Conservation (phyloP, 2,329 filamentous ascomycete genomes). For the Penicillium olsonii region DNA sequence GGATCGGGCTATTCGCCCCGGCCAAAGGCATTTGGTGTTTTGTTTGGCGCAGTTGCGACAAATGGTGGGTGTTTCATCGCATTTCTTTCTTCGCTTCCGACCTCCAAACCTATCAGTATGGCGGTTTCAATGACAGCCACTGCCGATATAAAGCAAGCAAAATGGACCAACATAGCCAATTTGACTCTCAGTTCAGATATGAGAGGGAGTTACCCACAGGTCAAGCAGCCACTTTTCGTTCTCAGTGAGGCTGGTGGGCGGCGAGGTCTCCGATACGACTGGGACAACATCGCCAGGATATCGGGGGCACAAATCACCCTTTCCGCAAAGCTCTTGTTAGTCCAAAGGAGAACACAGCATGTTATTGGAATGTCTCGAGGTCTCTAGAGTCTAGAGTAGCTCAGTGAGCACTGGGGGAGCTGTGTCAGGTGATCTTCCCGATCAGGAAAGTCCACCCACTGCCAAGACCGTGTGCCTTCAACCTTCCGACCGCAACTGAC, state of each 20-base stretch:
- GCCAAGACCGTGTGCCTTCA: too few relatives aligned
- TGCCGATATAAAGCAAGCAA: not conserved
- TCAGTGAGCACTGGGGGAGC: not conserved
- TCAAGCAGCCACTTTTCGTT: slow-evolving; percentile 31
- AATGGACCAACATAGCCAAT: not conserved
- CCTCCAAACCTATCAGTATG: slow-evolving; percentile 12
- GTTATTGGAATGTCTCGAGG: too few relatives aligned
- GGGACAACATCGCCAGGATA: too few relatives aligned
- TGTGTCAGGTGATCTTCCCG: not conserved
- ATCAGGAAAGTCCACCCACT: not conserved
- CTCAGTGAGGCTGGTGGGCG: slow-evolving; percentile 27
- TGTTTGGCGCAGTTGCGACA: slow-evolving; percentile 23
- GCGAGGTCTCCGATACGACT: slow-evolving; percentile 22
- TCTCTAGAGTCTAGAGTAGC: too few relatives aligned
- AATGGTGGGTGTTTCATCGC: slow-evolving; percentile 19
- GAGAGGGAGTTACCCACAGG: slow-evolving; percentile 22
- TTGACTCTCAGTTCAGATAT: not conserved
- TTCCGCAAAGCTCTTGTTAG: too few relatives aligned
- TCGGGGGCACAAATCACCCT: too few relatives aligned
- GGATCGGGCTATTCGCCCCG: not conserved
- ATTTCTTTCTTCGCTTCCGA: slow-evolving; percentile 28
- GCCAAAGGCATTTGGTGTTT: slow-evolving; percentile 21
- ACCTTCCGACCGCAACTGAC: too few relatives aligned
- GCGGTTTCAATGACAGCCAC: not conserved
- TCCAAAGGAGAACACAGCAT: too few relatives aligned